phyloP scores from a whole-genome alignment of 2,329 filamentous ascomycete species.

The Ophiostoma angusticollis region DNA sequence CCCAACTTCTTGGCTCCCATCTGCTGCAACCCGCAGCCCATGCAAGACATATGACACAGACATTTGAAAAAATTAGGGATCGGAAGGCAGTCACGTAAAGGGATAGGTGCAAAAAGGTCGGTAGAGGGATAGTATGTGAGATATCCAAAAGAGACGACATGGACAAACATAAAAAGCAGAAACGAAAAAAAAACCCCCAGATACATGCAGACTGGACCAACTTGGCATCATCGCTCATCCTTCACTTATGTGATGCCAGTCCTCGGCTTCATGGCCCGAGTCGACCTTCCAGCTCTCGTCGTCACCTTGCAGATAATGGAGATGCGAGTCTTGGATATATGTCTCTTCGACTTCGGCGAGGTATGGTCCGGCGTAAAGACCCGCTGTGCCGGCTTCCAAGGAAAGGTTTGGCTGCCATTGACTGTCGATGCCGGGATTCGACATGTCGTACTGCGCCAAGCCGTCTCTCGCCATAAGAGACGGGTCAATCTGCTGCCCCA shows the following conservation, averaged over 20 bases:
- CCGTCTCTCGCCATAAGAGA: constrained; percentile 15
- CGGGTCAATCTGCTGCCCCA: constrained; percentile 20
- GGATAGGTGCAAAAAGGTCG: too few species aligned
- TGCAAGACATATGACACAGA: too few species aligned
- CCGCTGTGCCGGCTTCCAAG: constrained; percentile 1
- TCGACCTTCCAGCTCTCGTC: constrained; percentile 19
- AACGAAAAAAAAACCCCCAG: neutral
- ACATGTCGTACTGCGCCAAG: constrained; percentile 12
- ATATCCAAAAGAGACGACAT: too few species aligned
- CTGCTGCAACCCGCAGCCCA: too few species aligned
- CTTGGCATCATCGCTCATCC: neutral
- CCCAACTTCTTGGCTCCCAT: too few species aligned
- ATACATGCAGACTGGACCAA: neutral
- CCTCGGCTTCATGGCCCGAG: constrained; percentile 12
- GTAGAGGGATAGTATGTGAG: too few species aligned
- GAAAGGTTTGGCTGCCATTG: constrained; percentile 10
- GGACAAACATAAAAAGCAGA: neutral
- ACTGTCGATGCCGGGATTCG: constrained; percentile 12
- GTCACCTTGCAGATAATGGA: constrained; percentile 14
- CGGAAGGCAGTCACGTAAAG: too few species aligned
- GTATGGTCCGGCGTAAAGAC: constrained; percentile 15
- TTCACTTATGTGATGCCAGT: constrained; percentile 14
- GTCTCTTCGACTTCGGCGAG: constrained; percentile 18
- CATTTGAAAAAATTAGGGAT: too few species aligned
- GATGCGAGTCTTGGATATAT: constrained; percentile 13